Evolutionary conservation across 1,284 basidiomycete species (phyloP).

Genomic region (Trichosporon sp.): DNA sequence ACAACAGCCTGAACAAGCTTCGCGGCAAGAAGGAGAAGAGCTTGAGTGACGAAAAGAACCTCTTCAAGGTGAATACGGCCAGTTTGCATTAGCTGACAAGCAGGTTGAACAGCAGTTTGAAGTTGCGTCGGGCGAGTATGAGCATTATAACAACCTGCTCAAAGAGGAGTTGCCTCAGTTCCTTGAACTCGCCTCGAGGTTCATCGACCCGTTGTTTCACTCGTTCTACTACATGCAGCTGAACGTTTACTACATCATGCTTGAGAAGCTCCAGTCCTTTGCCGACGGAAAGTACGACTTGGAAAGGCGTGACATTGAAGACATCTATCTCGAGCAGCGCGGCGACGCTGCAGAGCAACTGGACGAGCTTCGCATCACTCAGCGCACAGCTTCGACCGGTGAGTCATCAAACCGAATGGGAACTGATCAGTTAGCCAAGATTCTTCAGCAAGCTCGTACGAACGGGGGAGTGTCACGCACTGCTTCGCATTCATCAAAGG

Average conservation of each 20-base stretch:
- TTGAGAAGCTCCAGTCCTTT: slow-evolving; percentile 89
- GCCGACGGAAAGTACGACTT: slow-evolving; percentile 81
- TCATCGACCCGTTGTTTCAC: slow-evolving; percentile 95
- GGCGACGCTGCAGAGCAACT: slow-evolving; percentile 76
- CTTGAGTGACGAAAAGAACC: slow-evolving; percentile 87
- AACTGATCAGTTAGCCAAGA: slow-evolving; percentile 33
- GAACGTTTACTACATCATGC: slow-evolving; percentile 89
- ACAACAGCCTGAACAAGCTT: slow-evolving; percentile 92
- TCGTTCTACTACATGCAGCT: slow-evolving; percentile 99
- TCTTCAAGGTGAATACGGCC: slow-evolving; percentile 73
- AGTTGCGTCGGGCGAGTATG: slow-evolving; percentile 90
- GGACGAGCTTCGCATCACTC: slow-evolving; percentile 74
- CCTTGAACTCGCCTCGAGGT: slow-evolving; percentile 80
- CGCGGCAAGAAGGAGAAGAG: slow-evolving; percentile 97
- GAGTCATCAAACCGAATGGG: slow-evolving; percentile 42
- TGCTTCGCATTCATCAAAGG: slow-evolving; percentile 56
- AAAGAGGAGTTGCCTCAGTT: slow-evolving; percentile 93
- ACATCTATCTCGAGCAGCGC: slow-evolving; percentile 75
- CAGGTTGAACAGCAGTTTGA: slow-evolving; percentile 99
- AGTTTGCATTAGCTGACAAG: background rate
- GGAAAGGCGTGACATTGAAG: slow-evolving; percentile 70
- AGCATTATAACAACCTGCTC: slow-evolving; percentile 89
- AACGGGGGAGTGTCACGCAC: slow-evolving; percentile 39
- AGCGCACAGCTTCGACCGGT: slow-evolving; percentile 82
- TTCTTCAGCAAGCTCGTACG: slow-evolving; percentile 33